Evolutionary conservation across 345 rosid genomes (phyloP).

Genomic region (Stellera chamaejasme): DNA sequence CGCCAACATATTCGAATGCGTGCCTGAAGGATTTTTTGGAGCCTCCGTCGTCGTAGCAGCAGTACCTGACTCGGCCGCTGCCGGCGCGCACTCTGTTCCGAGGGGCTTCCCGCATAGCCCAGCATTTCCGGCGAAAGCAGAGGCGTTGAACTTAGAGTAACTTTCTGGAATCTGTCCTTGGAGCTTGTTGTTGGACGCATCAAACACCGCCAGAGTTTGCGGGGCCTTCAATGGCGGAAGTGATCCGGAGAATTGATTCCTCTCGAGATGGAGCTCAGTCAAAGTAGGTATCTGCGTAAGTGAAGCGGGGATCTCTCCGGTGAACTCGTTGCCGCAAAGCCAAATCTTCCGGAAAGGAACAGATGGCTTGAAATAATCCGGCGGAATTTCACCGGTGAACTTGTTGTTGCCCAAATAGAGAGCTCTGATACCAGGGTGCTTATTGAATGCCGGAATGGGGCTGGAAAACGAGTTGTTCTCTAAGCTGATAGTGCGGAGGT

Average conservation of each 20-base stretch:
- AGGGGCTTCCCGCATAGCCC: conserved; percentile 50
- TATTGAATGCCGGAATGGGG: conserved; percentile 45
- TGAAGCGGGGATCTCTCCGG: conserved; percentile 51
- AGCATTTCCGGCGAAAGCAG: conserved; percentile 30
- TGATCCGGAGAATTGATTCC: conserved; percentile 50
- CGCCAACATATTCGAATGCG: conserved; percentile 2
- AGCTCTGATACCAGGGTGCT: conserved; percentile 37
- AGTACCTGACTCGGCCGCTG: neutral
- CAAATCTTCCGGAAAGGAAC: conserved; percentile 40
- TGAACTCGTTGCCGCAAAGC: conserved; percentile 48
- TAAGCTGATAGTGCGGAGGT: conserved; percentile 49
- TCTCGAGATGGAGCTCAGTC: conserved; percentile 57
- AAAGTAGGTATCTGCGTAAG: conserved; percentile 31
- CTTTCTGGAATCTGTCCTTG: conserved; percentile 49
- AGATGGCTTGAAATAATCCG: conserved; percentile 48
- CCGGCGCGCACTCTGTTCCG: conserved; percentile 20
- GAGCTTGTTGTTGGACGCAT: conserved; percentile 52
- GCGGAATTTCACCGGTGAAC: conserved; percentile 50
- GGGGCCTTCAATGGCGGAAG: conserved; percentile 34
- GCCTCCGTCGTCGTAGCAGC: neutral
- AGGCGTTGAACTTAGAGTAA: conserved; percentile 18
- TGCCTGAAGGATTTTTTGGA: neutral
- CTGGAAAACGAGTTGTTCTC: conserved; percentile 55
- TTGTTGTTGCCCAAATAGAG: conserved; percentile 43
- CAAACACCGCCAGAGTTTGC: conserved; percentile 21